These are phyloP conservation scores for Lichtheimia corymbifera DNA, from an alignment of 371 early-diverging fungal genomes.

Conservation along the genomic window DNA sequence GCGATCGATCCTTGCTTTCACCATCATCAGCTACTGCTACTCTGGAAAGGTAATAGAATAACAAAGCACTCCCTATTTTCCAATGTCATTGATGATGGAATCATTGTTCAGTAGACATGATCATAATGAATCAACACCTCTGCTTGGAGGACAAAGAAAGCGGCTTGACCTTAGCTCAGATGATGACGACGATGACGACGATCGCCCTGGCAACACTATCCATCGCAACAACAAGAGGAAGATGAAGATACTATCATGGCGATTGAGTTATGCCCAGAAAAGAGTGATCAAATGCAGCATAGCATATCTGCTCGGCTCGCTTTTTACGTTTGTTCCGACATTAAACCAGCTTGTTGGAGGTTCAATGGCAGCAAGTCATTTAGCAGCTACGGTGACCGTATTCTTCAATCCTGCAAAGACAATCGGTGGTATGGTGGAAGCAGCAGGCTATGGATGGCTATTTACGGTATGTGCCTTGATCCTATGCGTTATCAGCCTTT, in stretches of 20 bases:
- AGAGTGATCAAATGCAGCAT: slow-evolving; percentile 7
- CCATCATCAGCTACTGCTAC: too few species aligned
- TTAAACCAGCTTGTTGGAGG: slow-evolving; percentile 43
- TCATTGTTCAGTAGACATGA: too few species aligned
- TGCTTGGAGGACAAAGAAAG: too few species aligned
- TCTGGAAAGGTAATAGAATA: too few species aligned
- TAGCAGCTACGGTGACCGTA: slow-evolving; percentile 61
- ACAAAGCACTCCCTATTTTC: too few species aligned
- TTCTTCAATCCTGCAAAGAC: slow-evolving; percentile 70
- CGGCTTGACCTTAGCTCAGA: background rate
- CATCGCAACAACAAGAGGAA: background rate
- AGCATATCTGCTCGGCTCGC: slow-evolving; percentile 37
- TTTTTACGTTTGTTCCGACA: slow-evolving; percentile 58
- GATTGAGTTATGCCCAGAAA: slow-evolving; percentile 6
- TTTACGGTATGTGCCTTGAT: slow-evolving; percentile 51
- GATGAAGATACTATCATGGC: too few species aligned
- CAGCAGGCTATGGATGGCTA: slow-evolving; percentile 51
- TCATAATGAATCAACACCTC: too few species aligned
- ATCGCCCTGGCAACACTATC: background rate
- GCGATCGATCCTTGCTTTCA: too few species aligned
- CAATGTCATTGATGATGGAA: too few species aligned
- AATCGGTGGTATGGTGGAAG: slow-evolving; percentile 66
- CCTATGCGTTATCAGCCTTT: slow-evolving; percentile 48
- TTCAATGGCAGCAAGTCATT: slow-evolving; percentile 39
- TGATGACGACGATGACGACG: background rate